These are phyloP conservation scores for Artemisia argyi DNA, from an alignment of 129 eudicot species.

Conservation along the genomic window DNA sequence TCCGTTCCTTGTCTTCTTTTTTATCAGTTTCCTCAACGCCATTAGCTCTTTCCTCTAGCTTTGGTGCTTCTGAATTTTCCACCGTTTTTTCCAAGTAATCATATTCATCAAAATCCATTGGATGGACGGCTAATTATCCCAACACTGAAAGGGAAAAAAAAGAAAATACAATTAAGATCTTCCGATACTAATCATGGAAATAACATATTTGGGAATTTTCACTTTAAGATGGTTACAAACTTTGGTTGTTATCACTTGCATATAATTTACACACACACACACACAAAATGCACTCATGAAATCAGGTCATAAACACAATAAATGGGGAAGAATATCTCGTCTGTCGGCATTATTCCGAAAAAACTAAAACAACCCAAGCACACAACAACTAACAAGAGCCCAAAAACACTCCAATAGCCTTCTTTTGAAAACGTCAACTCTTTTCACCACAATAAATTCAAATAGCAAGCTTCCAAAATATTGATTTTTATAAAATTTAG, in stretches of 20 bases:
- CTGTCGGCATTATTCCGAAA: neutral
- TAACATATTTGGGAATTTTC: neutral
- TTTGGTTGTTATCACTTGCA: neutral
- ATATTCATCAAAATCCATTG: slow-evolving; percentile 89
- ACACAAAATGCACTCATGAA: too few relatives aligned
- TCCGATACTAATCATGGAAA: neutral
- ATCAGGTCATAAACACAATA: too few relatives aligned
- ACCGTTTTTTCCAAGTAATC: slow-evolving; percentile 79
- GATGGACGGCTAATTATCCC: neutral
- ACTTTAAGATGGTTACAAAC: slow-evolving; percentile 2
- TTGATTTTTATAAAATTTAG: neutral
- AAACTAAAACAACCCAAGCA: neutral
- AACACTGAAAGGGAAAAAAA: slow-evolving; percentile 13
- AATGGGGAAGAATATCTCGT: too few relatives aligned
- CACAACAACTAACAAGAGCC: neutral
- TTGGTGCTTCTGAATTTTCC: slow-evolving; percentile 57
- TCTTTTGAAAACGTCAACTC: neutral
- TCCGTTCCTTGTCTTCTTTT: slow-evolving; percentile 46
- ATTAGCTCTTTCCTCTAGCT: slow-evolving; percentile 44
- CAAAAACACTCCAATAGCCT: too few relatives aligned
- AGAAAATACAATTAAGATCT: slow-evolving; percentile 12
- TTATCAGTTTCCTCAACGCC: slow-evolving; percentile 51
- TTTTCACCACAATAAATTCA: neutral
- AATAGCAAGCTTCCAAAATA: neutral
- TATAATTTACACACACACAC: neutral